Base-by-base conservation (phyloP, 2,329 filamentous ascomycete species). In the Nothomitra cinnamomea region DNA sequence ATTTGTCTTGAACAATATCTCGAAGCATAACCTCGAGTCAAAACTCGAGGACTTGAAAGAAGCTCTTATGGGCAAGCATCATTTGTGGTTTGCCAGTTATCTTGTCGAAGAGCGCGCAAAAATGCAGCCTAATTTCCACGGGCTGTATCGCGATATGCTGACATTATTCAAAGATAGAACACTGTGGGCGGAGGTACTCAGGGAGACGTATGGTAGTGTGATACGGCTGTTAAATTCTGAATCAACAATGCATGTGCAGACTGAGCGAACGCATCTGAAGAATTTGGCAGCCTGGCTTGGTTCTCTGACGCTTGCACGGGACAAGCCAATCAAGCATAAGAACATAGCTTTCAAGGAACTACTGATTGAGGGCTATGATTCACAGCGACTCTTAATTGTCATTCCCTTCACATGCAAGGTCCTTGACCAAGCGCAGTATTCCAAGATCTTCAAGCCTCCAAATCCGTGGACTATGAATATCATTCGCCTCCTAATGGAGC, bases 391-490 rank as follows among this genome's bases (percentile, higher is more conserved):
- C 28, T 78, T 95, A 40, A 80, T 96, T 40, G 90, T 92, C 49
- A 94, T 98, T 56, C 92, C 92, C 0, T 98, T 98, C 65, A 92
- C 94, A 53, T 98, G 92, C 77, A 96, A 95, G 68, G 87, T 95
- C 3, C 72, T 98, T 21, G 78, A 84, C 21, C 88, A 95, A 64
- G 89, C 88, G 19, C 81, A 80, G 38, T 78, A 80, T 51, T 96
- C 92, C 0, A 85, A 83, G 12, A 83, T 96, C 8, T 98, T 98
- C 70, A 84, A 82, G 55, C 89, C 90, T 10, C 92, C 92, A 1
- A 98, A 98, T 61, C 92, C 92, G 1, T 98, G 92, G 92, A 68
- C 95, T 45, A 94, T 95, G 85, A 92, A 98, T 61, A 92, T 98
- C 53, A 80, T 98, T 54, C 79, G 86, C 58, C 73, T 96, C 6